Base-by-base conservation (phyloP, 2,329 filamentous ascomycete species). In the Aspergillus caelatus region DNA sequence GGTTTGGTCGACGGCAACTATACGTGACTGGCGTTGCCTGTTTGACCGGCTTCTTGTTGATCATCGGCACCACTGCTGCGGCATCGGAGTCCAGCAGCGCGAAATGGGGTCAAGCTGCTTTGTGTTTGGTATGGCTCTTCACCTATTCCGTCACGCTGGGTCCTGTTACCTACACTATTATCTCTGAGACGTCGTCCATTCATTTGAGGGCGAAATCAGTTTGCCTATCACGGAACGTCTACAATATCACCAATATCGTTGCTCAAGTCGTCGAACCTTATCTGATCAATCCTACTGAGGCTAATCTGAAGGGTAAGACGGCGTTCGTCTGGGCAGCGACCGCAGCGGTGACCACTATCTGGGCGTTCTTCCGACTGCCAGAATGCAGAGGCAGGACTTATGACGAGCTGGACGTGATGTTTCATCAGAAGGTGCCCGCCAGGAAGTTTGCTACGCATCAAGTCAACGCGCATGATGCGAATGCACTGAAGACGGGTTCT, bases 131-230 rank as follows among this genome's bases (percentile, higher is more conserved):
- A 39, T 85, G 82, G 68, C 85, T 82, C 59, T 84, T 86, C 59
- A 77, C 81, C 7, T 87, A 86, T 71, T 83, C 83, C 73, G 78
- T 81, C 62, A 82, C 81, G 2, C 80, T 86, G n/a, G 85, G 84
- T 0, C 84, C 84, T 2, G 78, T 85, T 10, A 83, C 80, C 3
- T 86, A 85, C 70, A 80, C 81, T 0, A 71, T 86, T 36, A 75
- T 85, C 30, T 81, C 83, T 0, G 84, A 86, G 68, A 74, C 85
- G 4, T 83, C 82, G 0, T 84, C 83, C 0, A 84, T 82, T 0
- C 78, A 84, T 8, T 79, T 86, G 34, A 82, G 84, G 63, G 77
- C 80, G 11, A 85, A 86, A 75, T 84, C 83, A 0, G 82, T 86
- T n/a, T 83, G 83, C 8, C 75, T 86, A 34, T 81, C 83, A 2